Evolutionary conservation across 169 alveolate species (phyloP).

Genomic region (Blepharisma undulans): DNA sequence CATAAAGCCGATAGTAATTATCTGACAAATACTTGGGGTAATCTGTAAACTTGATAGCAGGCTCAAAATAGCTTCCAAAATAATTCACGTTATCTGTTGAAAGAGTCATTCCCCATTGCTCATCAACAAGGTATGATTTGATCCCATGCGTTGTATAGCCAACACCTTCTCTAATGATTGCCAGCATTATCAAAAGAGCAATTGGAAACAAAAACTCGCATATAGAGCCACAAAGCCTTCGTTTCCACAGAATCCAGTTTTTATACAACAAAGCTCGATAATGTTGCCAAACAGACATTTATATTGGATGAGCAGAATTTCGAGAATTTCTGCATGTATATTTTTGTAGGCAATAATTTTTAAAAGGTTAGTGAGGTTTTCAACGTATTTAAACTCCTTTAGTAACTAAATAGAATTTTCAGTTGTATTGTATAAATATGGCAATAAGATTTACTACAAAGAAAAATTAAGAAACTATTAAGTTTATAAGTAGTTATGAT

Average conservation of each 20-base stretch:
- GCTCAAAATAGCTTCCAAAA: not conserved
- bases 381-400: not conserved
- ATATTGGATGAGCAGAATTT: not conserved
- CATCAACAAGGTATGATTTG: not conserved
- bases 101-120: not conserved
- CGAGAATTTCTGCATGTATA: not conserved
- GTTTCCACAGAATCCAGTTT: conserved; percentile 59
- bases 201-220: conserved; percentile 61
- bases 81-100: not conserved
- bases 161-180: not conserved
- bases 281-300: conserved; percentile 43
- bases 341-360: too few species aligned
- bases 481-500: too few species aligned
- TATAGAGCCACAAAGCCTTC: conserved; percentile 51
- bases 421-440: too few species aligned
- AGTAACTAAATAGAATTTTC: too few species aligned
- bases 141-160: not conserved
- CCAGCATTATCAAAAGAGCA: conserved; percentile 39
- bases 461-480: too few species aligned
- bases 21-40: not conserved
- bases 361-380: not conserved
- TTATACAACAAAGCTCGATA: conserved; percentile 56
- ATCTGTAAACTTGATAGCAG: not conserved
- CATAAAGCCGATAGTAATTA: not conserved
- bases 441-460: too few species aligned